A percentile compares a stretch with the other conserved stretches of the same genome.
These are phyloP conservation scores for Teratosphaeriaceae sp. DNA, from an alignment of 2,329 filamentous ascomycete genomes.

Conservation along the genomic window DNA sequence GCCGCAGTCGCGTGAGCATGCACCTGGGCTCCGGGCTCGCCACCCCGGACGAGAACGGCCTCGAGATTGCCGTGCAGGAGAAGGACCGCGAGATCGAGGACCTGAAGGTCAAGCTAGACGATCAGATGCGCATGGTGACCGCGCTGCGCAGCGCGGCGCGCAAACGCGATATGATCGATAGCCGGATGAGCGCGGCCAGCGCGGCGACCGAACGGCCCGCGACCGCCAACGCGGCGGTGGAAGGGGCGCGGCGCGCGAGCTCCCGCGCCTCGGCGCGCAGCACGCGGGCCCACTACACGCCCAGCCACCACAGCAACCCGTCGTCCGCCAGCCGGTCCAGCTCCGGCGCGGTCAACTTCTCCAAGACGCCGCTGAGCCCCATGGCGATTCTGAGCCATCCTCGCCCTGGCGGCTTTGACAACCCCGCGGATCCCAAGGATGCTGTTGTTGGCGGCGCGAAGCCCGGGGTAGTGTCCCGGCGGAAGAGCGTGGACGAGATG, in stretches of 20 bases:
- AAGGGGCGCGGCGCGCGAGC: neutral
- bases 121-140: conserved; percentile 89
- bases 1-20: conserved; percentile 78
- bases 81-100: conserved; percentile 92
- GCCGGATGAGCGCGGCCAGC: conserved; percentile 15
- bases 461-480: conserved; percentile 12
- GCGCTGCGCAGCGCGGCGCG: conserved; percentile 80
- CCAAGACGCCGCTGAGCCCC: conserved; percentile 24
- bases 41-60: conserved; percentile 52
- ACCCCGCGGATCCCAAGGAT: too few relatives aligned
- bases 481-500: conserved; percentile 80
- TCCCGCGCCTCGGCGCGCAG: conserved; percentile 17
- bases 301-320: too few relatives aligned
- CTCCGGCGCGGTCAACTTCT: conserved; percentile 20
- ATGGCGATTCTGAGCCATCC: conserved; percentile 23
- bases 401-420: too few relatives aligned
- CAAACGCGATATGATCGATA: conserved; percentile 61
- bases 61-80: conserved; percentile 67
- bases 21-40: conserved; percentile 50
- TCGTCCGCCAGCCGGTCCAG: conserved; percentile 18
- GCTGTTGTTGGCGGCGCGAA: neutral
- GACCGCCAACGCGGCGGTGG: conserved; percentile 12
- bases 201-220: too few relatives aligned
- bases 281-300: too few relatives aligned
- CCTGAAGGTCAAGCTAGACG: conserved; percentile 79